Conservation (phyloP, 2,329 filamentous ascomycete genomes). For the Pseudocercospora fuligena region DNA sequence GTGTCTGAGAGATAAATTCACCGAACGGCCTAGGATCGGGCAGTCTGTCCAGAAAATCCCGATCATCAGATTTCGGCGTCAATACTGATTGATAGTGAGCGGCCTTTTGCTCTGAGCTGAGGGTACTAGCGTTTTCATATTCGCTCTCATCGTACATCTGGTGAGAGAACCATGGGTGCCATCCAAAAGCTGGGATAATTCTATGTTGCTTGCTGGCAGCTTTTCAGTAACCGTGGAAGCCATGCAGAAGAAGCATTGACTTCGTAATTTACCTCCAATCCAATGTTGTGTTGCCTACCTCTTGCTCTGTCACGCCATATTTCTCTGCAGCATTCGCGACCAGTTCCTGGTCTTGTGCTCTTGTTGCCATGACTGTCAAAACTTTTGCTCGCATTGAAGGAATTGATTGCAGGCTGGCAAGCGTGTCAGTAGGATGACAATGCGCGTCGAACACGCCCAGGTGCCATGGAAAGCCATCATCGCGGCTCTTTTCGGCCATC, state of each 20-base stretch:
- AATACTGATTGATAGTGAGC: constrained; percentile 72
- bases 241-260: constrained; percentile 18
- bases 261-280: constrained; percentile 42
- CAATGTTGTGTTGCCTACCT: constrained; percentile 24
- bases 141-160: constrained; percentile 69
- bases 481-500: constrained; percentile 27
- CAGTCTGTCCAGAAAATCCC: constrained; percentile 56
- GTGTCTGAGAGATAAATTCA: constrained; percentile 61
- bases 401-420: constrained; percentile 64
- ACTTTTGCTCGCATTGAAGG: constrained; percentile 67
- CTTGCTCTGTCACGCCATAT: constrained; percentile 52
- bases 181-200: constrained; percentile 76
- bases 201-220: constrained; percentile 43
- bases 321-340: constrained; percentile 65
- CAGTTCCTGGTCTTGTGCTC: constrained; percentile 74
- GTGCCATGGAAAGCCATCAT: constrained; percentile 66
- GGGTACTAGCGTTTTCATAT: constrained; percentile 37
- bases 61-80: constrained; percentile 58
- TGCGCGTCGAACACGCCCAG: constrained; percentile 76
- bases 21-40: constrained; percentile 67
- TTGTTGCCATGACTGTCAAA: constrained; percentile 78
- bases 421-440: constrained; percentile 82
- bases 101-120: constrained; percentile 52
- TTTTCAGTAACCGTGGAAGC: neutral
- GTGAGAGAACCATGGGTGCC: constrained; percentile 87